These are phyloP conservation scores for Hypsizygus marmoreus DNA, from an alignment of 768 basidiomycete genomes.

Conservation along the genomic window DNA sequence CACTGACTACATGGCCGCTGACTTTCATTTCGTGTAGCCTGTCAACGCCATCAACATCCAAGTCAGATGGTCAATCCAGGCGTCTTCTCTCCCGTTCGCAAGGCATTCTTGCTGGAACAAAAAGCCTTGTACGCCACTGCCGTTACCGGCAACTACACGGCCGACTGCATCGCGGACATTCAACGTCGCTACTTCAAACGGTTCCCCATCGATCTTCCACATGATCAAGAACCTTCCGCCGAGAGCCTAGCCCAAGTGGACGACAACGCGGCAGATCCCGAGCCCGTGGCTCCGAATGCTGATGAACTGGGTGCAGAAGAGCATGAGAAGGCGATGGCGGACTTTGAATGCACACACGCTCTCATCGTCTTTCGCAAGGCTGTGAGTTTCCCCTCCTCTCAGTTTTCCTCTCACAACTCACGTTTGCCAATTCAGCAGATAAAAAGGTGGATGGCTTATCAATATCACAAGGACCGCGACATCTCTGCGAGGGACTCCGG, in stretches of 20 bases:
- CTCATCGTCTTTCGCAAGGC: neutral
- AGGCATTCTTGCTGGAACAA: neutral
- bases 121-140: neutral
- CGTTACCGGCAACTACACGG: neutral
- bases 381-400: conserved; percentile 1
- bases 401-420: neutral
- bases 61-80: conserved; percentile 1
- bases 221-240: conserved; percentile 9
- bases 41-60: too few species aligned
- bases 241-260: conserved; percentile 6
- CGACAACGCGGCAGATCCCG: conserved; percentile 5
- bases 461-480: conserved; percentile 11
- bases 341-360: neutral
- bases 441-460: conserved; percentile 16
- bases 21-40: too few species aligned
- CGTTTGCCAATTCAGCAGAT: conserved; percentile 20
- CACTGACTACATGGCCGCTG: too few species aligned
- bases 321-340: neutral
- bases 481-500: conserved; percentile 8
- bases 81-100: neutral
- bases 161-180: conserved; percentile 6
- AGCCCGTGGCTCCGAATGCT: neutral
- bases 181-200: conserved; percentile 13
- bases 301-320: neutral
- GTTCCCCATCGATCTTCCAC: conserved; percentile 10